These are phyloP conservation scores for Melastoma candidum DNA, from an alignment of 441 rosid species.

Conservation along the genomic window DNA sequence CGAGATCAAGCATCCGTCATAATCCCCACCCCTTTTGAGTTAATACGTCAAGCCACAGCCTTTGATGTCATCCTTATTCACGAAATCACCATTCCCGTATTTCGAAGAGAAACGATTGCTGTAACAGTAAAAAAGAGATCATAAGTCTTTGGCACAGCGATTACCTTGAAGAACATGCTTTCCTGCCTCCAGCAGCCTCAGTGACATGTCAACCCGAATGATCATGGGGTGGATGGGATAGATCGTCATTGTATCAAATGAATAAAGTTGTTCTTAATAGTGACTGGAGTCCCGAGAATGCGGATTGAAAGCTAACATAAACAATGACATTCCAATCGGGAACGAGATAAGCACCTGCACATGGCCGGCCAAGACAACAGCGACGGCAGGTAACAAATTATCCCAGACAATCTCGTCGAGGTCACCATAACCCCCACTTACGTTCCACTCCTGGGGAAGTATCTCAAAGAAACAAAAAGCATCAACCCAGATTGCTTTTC, in stretches of 20 bases:
- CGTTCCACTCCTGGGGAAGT: constrained; percentile 64
- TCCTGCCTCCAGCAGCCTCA: constrained; percentile 78
- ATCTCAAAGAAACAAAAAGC: constrained; percentile 60
- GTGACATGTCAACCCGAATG: constrained; percentile 70
- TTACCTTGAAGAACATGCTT: constrained; percentile 94
- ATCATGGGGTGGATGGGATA: constrained; percentile 1
- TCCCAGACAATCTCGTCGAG: constrained; percentile 60
- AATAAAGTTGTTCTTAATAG: too few species aligned
- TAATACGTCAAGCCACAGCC: too few species aligned
- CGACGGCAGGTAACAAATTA: constrained; percentile 60
- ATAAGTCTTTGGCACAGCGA: not conserved
- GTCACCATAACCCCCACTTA: constrained; percentile 83
- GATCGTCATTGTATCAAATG: too few species aligned
- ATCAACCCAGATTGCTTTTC: constrained; percentile 73
- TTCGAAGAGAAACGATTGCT: too few species aligned
- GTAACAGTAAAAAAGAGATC: not conserved
- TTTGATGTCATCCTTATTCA: too few species aligned
- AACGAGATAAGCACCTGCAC: constrained; percentile 36
- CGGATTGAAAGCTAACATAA: too few species aligned
- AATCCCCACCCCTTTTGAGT: too few species aligned
- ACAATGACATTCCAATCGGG: not conserved
- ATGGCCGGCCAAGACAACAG: constrained; percentile 90
- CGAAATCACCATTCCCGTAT: too few species aligned
- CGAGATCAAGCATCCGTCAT: too few species aligned
- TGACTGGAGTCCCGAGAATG: too few species aligned